Percentiles rank a stretch among this genome's conserved stretches.
phyloP scores from a whole-genome alignment of 352 stramenopile genomes.

The Phytophthora pisi region DNA sequence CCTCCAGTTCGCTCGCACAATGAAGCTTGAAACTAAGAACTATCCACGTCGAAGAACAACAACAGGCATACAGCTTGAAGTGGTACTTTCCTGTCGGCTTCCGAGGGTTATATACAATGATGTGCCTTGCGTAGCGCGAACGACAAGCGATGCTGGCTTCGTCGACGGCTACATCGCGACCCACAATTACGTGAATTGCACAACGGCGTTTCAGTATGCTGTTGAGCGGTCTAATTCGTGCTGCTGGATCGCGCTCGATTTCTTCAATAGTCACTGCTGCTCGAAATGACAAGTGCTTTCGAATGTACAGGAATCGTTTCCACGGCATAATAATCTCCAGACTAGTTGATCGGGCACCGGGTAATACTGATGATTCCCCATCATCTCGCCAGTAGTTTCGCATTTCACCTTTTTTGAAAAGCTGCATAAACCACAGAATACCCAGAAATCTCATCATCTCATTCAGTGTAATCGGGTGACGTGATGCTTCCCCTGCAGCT shows the following conservation, averaged over 20 bases:
- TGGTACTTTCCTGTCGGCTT: constrained; percentile 4
- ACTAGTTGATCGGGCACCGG: background rate
- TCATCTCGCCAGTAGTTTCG: constrained; percentile 12
- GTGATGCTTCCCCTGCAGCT: background rate
- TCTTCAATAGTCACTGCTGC: no score
- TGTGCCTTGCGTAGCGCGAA: background rate
- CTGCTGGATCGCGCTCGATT: no score
- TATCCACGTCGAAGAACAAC: background rate
- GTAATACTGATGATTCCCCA: constrained; percentile 3
- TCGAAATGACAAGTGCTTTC: no score
- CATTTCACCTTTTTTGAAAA: constrained; percentile 9
- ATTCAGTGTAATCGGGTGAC: background rate
- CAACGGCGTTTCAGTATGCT: no score
- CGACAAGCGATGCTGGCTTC: no score
- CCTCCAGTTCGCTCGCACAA: constrained; percentile 1
- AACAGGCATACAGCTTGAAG: constrained; percentile 11
- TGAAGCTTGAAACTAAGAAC: constrained; percentile 7
- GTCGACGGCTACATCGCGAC: no score
- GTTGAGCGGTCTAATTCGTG: no score
- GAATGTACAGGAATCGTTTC: no score
- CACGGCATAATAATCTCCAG: background rate
- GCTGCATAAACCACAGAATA: constrained; percentile 10
- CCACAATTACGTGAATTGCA: no score
- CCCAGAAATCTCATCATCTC: background rate
- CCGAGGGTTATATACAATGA: background rate